These are phyloP conservation scores for Carallia brachiata DNA, from an alignment of 345 rosid genomes.

Conservation along the genomic window DNA sequence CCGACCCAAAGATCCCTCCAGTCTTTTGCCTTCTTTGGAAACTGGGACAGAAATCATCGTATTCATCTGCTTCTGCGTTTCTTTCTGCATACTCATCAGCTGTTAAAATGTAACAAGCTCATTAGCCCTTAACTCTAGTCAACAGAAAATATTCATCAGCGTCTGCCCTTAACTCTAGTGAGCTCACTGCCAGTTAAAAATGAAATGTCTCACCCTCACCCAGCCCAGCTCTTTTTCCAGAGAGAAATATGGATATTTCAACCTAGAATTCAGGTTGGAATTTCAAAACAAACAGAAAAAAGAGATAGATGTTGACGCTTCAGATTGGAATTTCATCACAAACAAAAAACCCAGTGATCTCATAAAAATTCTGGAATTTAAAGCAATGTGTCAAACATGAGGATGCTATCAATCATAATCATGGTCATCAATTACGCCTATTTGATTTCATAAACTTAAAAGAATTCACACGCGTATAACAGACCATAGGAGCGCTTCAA, in stretches of 20 bases:
- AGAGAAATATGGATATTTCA: too few relatives aligned
- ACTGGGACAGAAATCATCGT: constrained; percentile 21
- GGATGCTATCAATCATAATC: background rate
- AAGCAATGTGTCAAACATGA: background rate
- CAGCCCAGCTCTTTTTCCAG: too few relatives aligned
- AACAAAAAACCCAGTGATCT: too few relatives aligned
- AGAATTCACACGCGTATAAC: background rate
- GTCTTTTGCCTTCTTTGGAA: constrained; percentile 31
- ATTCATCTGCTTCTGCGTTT: constrained; percentile 31
- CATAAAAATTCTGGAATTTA: too few relatives aligned
- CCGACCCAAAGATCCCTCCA: constrained; percentile 33
- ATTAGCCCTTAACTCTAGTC: background rate
- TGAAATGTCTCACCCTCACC: too few relatives aligned
- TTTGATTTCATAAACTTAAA: background rate
- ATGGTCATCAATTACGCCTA: background rate
- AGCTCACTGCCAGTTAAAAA: too few relatives aligned
- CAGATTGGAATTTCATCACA: too few relatives aligned
- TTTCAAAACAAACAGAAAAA: too few relatives aligned
- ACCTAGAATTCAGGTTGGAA: too few relatives aligned
- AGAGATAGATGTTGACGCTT: too few relatives aligned
- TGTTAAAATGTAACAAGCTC: constrained; percentile 4
- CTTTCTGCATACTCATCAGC: constrained; percentile 28
- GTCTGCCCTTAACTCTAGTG: too few relatives aligned
- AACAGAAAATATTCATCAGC: too few relatives aligned
- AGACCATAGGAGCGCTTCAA: background rate